phyloP scores from a whole-genome alignment of 306 rosid species.

The Vicia faba region DNA sequence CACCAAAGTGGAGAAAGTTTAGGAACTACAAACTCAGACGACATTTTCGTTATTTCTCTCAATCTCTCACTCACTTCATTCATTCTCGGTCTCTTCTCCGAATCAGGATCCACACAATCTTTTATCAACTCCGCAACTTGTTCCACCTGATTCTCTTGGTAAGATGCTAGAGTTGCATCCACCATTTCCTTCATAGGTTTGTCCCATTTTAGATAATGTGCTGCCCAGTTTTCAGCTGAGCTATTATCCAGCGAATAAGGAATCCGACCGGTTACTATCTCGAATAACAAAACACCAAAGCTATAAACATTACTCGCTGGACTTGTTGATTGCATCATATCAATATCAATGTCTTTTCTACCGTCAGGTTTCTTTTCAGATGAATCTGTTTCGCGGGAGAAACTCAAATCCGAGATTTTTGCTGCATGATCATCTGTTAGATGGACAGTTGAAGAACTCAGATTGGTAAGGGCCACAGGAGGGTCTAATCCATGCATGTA shows the following conservation, averaged over 20 bases:
- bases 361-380: conserved; percentile 37
- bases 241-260: conserved; percentile 59
- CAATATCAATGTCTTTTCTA: conserved; percentile 33
- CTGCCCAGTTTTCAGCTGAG: conserved; percentile 69
- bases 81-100: conserved; percentile 67
- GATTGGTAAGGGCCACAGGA: conserved; percentile 57
- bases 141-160: conserved; percentile 63
- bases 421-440: conserved; percentile 84
- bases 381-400: conserved; percentile 49
- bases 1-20: conserved; percentile 93
- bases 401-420: conserved; percentile 66
- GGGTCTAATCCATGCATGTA: conserved; percentile 72
- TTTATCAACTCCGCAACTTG: conserved; percentile 58
- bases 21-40: conserved; percentile 74
- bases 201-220: conserved; percentile 60
- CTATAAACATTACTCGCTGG: conserved; percentile 61
- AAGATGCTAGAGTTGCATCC: conserved; percentile 70
- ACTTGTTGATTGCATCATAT: conserved; percentile 35
- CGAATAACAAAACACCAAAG: conserved; percentile 79
- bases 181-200: conserved; percentile 57
- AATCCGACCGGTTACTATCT: conserved; percentile 69
- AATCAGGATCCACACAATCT: conserved; percentile 55
- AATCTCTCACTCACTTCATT: conserved; percentile 58
- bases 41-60: conserved; percentile 70
- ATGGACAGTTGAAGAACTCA: conserved; percentile 59